Evolutionary conservation across 2,329 filamentous ascomycete species (phyloP), one percentile per base, ranked within the genome.

Genomic region (Pyricularia sp.): DNA sequence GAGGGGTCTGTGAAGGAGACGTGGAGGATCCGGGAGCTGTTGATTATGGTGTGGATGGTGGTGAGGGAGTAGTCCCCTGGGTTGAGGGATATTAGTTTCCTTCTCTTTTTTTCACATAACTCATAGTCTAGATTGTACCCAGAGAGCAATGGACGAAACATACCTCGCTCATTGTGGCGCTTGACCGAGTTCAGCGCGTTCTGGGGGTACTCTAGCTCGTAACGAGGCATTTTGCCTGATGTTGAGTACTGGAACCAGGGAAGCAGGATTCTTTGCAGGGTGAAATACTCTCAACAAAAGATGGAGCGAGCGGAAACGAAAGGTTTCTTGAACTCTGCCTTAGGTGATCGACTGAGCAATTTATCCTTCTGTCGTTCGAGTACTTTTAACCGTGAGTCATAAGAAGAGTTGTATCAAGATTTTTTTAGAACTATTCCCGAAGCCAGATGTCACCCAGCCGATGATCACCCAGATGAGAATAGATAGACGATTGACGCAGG

Each of bases 21-120:
- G 79, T 96, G 90, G 20, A 95, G 83, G 66, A 96, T 85, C 55
- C 87, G 88, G n/a, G 86, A 86, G 25, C 83, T 83, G 79, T 94
- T 93, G 78, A 97, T 82, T 74, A 96, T 90, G 69, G 79, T 77
- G 77, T 96, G 91, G 75, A 96, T 92, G 9, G 88, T 86, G 65
- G 87, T 82, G 67, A 90, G 84, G 69, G 92, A 88, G 76, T 97
- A 96, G 67, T 84, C 84, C 66, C 86, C 90, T 93, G 67, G 26
- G 26, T 69, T 25, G 30, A 14, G n/a, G 17, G n/a, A 14, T 17
- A 3, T 14, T 26, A 65, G 64, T 42, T 28, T n/a, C 20, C n/a
- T 14, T 33, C 12, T 58, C 23, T 26, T 31, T 30, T 67, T 31
- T 10, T 6, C 30, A 31, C n/a, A n/a, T n/a, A n/a, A n/a, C n/a